These are phyloP conservation scores for Calonectria montana DNA, from an alignment of 2,329 filamentous ascomycete species.

Conservation along the genomic window DNA sequence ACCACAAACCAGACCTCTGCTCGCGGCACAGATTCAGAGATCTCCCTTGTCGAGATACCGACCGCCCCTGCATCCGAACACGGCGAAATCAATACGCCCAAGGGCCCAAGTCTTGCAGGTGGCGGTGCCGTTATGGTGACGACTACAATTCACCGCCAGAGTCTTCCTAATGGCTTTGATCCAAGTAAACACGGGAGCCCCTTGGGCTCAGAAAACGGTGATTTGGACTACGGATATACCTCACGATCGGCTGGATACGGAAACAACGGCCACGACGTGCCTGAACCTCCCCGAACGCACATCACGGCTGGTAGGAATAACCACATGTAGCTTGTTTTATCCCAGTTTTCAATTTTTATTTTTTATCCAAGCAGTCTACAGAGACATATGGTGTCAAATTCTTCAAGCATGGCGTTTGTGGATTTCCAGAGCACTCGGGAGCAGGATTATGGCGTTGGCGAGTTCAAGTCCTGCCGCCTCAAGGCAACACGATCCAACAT, in stretches of 20 bases:
- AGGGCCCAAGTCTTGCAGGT: conserved; percentile 24
- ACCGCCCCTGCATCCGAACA: conserved; percentile 30
- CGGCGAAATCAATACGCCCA: conserved; percentile 31
- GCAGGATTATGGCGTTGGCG: background rate
- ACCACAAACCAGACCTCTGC: conserved; percentile 17
- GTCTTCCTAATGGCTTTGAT: conserved; percentile 35
- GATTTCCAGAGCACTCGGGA: background rate
- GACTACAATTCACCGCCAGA: conserved; percentile 51
- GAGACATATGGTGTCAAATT: background rate
- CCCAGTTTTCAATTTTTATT: background rate
- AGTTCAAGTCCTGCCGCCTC: background rate
- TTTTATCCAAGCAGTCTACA: background rate
- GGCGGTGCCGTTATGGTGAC: conserved; percentile 49
- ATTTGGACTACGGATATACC: conserved; percentile 23
- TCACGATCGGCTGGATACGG: conserved; percentile 22
- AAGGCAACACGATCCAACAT: background rate
- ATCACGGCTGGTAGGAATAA: conserved; percentile 37
- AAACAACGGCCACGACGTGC: conserved; percentile 15
- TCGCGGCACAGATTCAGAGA: conserved; percentile 40
- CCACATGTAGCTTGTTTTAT: background rate
- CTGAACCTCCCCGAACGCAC: conserved; percentile 36
- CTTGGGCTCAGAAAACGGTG: conserved; percentile 17
- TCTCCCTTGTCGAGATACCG: conserved; percentile 37
- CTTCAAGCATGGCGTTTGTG: background rate
- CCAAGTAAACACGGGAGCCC: background rate